Evolutionary conservation across 371 early-diverging fungal genomes (phyloP), one percentile per base, ranked within the genome.

Genomic region (Scutellospora calospora): DNA sequence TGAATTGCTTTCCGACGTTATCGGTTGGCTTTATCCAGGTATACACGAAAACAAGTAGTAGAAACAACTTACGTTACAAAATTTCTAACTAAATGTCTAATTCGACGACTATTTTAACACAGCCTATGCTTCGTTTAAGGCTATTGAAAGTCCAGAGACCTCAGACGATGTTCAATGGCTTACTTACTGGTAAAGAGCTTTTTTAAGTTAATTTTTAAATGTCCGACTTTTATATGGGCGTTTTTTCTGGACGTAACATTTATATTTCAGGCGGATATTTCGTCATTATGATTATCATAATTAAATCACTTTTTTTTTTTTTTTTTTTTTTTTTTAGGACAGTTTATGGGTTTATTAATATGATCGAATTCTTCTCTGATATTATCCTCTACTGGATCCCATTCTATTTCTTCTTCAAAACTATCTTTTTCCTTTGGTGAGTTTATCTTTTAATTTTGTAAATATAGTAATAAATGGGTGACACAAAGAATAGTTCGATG

Each of bases 341-440:
- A 33, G 96, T 98, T 20, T 95, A 94, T 86, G 97, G 94, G 45
- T 91, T 95, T 85, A 85, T 95, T 63, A 94, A 93, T 82, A 86
- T 94, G 49, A 57, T 92, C 78, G 97, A 97, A 89, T 96, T 94
- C 88, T 97, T 97, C 85, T 88, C 92, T 76, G 95, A 96, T 77
- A 75, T 92, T 74, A 74, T 97, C 18, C 87, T 95, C 73, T 94
- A 93, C 88, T 97, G 97, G 97, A 85, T 96, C 84, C 96, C 97
- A 69, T 95, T 98, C 87, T 98, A 97, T 90, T 97, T 94, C 86
- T 84, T 93, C 79, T 89, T 97, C 91, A 98, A 98, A 91, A 93
- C 97, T 22, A 84, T 90, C 16, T 87, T 96, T 79, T 87, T 97
- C 82, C 85, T 97, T 69, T 98, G 94, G 92, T 91, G 97, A 52